Evolutionary conservation across 768 basidiomycete genomes (phyloP), one percentile per base, ranked within the genome.

Genomic region (Boletus bicolor): DNA sequence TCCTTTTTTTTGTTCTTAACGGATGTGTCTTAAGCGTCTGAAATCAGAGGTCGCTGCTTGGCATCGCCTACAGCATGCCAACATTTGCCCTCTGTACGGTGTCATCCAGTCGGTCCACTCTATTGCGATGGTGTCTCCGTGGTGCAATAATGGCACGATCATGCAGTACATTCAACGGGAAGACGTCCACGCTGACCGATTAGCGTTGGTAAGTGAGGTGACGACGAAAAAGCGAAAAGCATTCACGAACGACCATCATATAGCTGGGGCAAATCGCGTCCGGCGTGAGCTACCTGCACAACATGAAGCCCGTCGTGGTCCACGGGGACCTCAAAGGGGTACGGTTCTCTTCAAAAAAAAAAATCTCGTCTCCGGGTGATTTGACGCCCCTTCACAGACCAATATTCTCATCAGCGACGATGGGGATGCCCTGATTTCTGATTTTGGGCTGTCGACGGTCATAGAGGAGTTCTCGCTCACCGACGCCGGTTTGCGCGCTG

Each of bases 321-420:
- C 84, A 85, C 60, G 83, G 84, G 5, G 84, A 85, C 56, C 69
- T 85, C 53, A 84, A 84, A 71, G 82, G 83, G 56, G 83, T 83
- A 62, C 28, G 28, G 28, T 28, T 24, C 21, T 24, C 1, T 24
- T 24, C 21, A 3, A 24, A 24, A 24, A 24, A 28, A 28, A 28
- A 28, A 28, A 4, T 28, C 4, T 28, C 12, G 7, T 28, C 7
- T 0, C 28, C 28, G 37, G 32, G 11, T 30, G 37, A 30, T 21
- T 41, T 55, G 26, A 59, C 4, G n/a, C 9, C 7, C 3, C 28
- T 2, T 26, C 12, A 3, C 53, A 84, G 83, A 77, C 78, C 8
- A 85, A 85, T 56, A 82, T 85, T 49, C 73, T 86, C 30, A 73
- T 85, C 36, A 76, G 80, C 54, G 77, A 78, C 46, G 70, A 75